Evolutionary conservation across 75 land plant genomes (phyloP).

Genomic region (Sequoiadendron giganteum): DNA sequence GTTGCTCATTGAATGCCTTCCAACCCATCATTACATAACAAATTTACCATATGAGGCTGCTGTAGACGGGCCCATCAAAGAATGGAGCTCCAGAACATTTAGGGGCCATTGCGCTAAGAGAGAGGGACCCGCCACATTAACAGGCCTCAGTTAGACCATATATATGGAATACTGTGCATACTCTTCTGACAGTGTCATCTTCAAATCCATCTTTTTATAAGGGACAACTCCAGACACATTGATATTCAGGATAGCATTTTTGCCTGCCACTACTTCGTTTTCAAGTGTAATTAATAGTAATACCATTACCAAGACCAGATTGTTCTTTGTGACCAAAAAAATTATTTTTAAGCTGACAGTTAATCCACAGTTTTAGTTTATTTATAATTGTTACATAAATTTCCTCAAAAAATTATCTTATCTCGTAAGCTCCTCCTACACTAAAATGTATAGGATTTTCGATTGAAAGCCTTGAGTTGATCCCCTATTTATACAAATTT

Average conservation of each 20-base stretch:
- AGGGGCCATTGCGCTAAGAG: background rate
- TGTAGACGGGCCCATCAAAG: background rate
- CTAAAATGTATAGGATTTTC: background rate
- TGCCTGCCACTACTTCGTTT: background rate
- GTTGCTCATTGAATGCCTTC: background rate
- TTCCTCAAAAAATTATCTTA: background rate
- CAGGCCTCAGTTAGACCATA: background rate
- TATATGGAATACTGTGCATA: background rate
- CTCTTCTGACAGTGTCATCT: background rate
- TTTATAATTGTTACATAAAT: background rate
- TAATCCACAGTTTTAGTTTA: background rate
- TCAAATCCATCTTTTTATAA: background rate
- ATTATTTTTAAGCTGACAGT: background rate
- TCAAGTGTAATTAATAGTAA: background rate
- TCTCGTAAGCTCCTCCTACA: background rate
- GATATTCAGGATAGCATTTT: background rate
- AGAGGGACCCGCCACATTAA: background rate
- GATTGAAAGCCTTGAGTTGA: background rate
- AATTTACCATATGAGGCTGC: background rate
- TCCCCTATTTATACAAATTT: background rate
- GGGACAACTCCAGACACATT: constrained; percentile 3
- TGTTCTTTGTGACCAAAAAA: background rate
- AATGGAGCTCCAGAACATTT: background rate
- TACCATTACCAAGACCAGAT: background rate
- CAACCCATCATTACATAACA: background rate